Conservation (phyloP, 106 monocot genomes). For the Ottelia alismoides region DNA sequence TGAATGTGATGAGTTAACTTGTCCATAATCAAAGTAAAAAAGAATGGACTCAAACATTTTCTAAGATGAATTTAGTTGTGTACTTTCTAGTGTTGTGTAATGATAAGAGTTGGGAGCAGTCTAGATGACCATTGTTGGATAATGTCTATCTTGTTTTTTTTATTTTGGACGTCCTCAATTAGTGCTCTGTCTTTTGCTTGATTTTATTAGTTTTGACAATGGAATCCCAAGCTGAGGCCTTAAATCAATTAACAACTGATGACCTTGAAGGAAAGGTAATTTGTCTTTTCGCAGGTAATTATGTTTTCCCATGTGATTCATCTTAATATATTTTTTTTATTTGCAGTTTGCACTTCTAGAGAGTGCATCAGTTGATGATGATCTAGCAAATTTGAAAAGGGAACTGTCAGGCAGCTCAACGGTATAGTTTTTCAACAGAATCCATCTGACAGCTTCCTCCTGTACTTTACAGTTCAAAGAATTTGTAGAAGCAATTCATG, state of each 20-base stretch:
- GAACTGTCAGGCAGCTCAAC: conserved; percentile 51
- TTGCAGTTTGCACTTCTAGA: conserved; percentile 92
- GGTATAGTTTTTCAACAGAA: too few species aligned
- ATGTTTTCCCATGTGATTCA: neutral
- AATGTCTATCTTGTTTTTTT: neutral
- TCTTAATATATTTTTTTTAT: conserved; percentile 1
- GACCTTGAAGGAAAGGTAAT: conserved; percentile 96
- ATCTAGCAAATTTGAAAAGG: conserved; percentile 69
- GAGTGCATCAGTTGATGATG: conserved; percentile 90
- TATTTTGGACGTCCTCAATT: neutral
- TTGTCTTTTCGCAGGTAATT: too few species aligned
- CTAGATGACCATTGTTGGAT: too few species aligned
- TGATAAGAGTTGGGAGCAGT: too few species aligned
- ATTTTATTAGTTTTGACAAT: conserved; percentile 74
- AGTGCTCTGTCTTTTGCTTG: neutral
- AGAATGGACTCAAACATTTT: too few species aligned
- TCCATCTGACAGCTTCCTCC: too few species aligned
- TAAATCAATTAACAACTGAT: conserved; percentile 83
- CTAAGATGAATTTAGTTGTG: too few species aligned
- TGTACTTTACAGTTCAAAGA: too few species aligned
- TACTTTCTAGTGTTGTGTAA: too few species aligned
- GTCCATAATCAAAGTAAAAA: too few species aligned
- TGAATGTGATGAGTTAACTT: too few species aligned
- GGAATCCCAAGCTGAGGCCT: conserved; percentile 96
- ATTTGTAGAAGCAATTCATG: too few species aligned